Evolutionary conservation across 2,329 filamentous ascomycete genomes (phyloP).

Genomic region (Diaporthe citriasiana): DNA sequence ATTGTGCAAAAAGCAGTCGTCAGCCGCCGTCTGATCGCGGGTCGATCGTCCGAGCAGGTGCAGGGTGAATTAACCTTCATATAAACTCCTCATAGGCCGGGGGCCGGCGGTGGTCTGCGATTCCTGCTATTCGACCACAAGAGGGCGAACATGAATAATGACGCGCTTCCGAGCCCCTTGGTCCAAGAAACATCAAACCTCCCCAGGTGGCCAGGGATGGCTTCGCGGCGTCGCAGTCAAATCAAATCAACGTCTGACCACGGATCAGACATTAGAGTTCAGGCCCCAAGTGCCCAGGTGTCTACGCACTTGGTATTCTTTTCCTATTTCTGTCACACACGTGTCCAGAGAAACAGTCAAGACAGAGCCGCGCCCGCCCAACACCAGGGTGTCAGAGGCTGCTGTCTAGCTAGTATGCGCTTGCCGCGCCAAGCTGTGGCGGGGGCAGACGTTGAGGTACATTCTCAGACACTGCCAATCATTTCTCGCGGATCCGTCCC

Average conservation of each 20-base stretch:
- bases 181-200: slow-evolving; percentile 12
- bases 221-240: slow-evolving; percentile 17
- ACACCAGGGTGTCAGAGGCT: not conserved
- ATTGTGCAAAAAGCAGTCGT: not conserved
- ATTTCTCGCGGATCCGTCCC: slow-evolving; percentile 9
- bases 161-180: not conserved
- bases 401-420: not conserved
- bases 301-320: not conserved
- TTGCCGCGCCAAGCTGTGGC: slow-evolving; percentile 11
- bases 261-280: slow-evolving; percentile 11
- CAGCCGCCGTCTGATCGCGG: slow-evolving; percentile 3
- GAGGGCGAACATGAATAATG: slow-evolving; percentile 3
- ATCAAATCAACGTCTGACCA: slow-evolving; percentile 27
- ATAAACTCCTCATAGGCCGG: slow-evolving; percentile 5
- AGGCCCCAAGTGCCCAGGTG: not conserved
- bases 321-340: slow-evolving; percentile 5
- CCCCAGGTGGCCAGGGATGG: slow-evolving; percentile 18
- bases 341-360: not conserved
- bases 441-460: not conserved
- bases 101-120: slow-evolving; percentile 5
- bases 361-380: not conserved
- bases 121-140: not conserved
- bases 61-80: slow-evolving; percentile 10
- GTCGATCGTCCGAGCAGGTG: not conserved
- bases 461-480: slow-evolving; percentile 26